Conservation (phyloP, 495 filamentous ascomycete species). For the Articulospora tetracladia region DNA sequence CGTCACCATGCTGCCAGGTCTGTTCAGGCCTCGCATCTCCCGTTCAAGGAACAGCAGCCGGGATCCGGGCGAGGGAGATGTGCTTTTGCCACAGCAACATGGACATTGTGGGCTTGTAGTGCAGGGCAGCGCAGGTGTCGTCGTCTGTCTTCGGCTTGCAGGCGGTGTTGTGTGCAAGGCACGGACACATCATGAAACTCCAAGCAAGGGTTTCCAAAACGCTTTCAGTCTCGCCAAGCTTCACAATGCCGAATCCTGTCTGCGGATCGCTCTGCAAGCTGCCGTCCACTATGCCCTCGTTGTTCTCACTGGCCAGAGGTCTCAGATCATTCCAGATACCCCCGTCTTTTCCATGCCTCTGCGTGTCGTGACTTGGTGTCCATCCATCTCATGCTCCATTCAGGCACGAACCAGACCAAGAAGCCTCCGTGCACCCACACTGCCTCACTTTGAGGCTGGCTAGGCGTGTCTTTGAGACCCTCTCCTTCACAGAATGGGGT, state of each 20-base stretch:
- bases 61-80: not conserved
- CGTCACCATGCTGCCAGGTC: too few relatives aligned
- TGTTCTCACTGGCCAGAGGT: not conserved
- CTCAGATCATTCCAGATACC: not conserved
- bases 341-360: not conserved
- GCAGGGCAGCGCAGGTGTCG: too few relatives aligned
- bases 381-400: not conserved
- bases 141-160: too few relatives aligned
- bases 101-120: too few relatives aligned
- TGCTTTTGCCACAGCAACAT: not conserved
- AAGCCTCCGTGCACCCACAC: slow-evolving; percentile 5
- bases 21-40: not conserved
- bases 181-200: not conserved
- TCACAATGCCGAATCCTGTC: slow-evolving; percentile 11
- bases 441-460: slow-evolving; percentile 5
- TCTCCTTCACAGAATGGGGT: not conserved
- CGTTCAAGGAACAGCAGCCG: not conserved
- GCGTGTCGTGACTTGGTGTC: not conserved
- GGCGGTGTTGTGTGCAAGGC: not conserved
- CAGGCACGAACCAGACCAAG: slow-evolving; percentile 1
- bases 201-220: not conserved
- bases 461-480: not conserved
- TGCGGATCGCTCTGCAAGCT: not conserved
- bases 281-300: not conserved
- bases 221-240: not conserved